Evolutionary conservation across 192 early-diverging fungal genomes (phyloP).

Genomic region (Coemansia erecta): DNA sequence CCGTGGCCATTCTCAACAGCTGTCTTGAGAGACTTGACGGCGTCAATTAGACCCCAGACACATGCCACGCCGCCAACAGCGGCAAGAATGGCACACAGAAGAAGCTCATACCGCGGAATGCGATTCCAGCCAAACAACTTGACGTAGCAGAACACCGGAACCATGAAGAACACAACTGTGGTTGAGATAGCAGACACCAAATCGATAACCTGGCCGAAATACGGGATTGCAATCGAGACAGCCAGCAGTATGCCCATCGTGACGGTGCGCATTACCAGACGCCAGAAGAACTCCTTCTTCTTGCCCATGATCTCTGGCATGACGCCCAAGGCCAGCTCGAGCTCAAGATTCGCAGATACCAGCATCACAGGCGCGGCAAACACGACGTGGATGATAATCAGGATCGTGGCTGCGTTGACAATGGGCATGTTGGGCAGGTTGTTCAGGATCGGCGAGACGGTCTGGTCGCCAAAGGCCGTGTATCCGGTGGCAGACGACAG

Average conservation of each 20-base stretch:
- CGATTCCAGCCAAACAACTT: slow-evolving; percentile 67
- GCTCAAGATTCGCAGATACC: slow-evolving; percentile 70
- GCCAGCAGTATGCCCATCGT: slow-evolving; percentile 62
- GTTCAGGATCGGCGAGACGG: slow-evolving; percentile 67
- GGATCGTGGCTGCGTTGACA: slow-evolving; percentile 62
- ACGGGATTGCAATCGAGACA: slow-evolving; percentile 72
- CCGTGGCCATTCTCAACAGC: slow-evolving; percentile 29
- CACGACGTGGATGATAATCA: slow-evolving; percentile 82
- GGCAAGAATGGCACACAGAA: slow-evolving; percentile 30
- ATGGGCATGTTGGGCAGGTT: slow-evolving; percentile 65
- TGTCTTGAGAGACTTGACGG: slow-evolving; percentile 29
- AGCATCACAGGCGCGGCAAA: slow-evolving; percentile 76
- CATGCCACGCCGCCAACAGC: slow-evolving; percentile 37
- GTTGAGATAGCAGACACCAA: slow-evolving; percentile 79
- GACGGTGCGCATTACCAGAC: slow-evolving; percentile 56
- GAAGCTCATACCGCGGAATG: slow-evolving; percentile 38
- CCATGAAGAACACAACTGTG: slow-evolving; percentile 77
- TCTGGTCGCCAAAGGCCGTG: slow-evolving; percentile 65
- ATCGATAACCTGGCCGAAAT: slow-evolving; percentile 77
- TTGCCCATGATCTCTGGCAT: slow-evolving; percentile 56
- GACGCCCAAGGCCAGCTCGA: slow-evolving; percentile 67
- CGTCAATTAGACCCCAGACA: slow-evolving; percentile 49
- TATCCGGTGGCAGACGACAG: slow-evolving; percentile 72
- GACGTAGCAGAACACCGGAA: slow-evolving; percentile 77
- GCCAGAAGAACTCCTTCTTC: slow-evolving; percentile 57